Conservation (phyloP, 2,329 filamentous ascomycete genomes). For the Ampelomyces quisqualis region DNA sequence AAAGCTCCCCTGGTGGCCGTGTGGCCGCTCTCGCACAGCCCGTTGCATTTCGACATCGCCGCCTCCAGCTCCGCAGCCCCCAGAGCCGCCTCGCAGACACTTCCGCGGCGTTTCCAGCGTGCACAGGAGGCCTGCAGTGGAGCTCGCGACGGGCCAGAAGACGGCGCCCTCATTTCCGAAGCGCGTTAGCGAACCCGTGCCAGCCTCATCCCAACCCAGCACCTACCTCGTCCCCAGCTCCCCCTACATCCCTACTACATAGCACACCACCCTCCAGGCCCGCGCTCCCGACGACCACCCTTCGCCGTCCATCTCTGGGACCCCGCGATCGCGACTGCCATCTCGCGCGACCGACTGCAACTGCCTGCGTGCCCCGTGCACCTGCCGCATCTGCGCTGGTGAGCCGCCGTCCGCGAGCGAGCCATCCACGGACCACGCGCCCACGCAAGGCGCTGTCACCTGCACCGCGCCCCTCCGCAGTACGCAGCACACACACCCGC, state of each 20-base stretch:
- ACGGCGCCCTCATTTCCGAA: slow-evolving; percentile 41
- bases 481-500: slow-evolving; percentile 12
- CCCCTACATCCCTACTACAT: slow-evolving; percentile 17
- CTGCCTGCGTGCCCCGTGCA: slow-evolving; percentile 19
- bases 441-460: slow-evolving; percentile 17
- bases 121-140: slow-evolving; percentile 3
- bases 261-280: slow-evolving; percentile 11
- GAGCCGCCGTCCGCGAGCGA: slow-evolving; percentile 16
- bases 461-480: slow-evolving; percentile 13
- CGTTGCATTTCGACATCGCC: too few species aligned
- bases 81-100: slow-evolving; percentile 15
- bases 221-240: slow-evolving; percentile 22
- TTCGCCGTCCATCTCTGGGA: slow-evolving; percentile 25
- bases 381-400: slow-evolving; percentile 10
- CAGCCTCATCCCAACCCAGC: slow-evolving; percentile 38
- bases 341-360: slow-evolving; percentile 30
- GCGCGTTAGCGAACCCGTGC: slow-evolving; percentile 35
- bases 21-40: slow-evolving; percentile 23
- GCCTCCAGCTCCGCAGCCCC: too few species aligned
- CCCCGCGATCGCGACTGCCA: slow-evolving; percentile 27
- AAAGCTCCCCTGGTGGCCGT: slow-evolving; percentile 30
- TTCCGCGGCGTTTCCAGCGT: slow-evolving; percentile 8
- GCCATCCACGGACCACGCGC: slow-evolving; percentile 15
- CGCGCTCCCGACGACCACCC: slow-evolving; percentile 13
- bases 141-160: slow-evolving; percentile 22